Conservation (phyloP, 2,329 filamentous ascomycete species). For the Boeremia exigua region DNA sequence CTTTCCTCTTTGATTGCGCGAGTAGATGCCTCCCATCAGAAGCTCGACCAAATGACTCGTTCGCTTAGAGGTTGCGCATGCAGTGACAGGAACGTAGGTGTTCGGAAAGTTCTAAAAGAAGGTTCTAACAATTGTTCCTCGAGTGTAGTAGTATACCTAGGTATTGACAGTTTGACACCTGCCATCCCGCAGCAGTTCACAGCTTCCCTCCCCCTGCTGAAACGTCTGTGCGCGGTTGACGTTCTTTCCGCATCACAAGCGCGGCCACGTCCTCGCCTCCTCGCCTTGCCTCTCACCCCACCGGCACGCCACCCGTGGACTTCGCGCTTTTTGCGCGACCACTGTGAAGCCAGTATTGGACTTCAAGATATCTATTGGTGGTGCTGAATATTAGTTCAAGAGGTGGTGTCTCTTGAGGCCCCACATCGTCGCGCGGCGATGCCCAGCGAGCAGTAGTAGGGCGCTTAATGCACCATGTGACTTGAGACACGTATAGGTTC, state of each 20-base stretch:
- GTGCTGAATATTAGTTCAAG: constrained; percentile 1
- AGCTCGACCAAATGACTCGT: too few relatives aligned
- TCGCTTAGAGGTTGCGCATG: too few relatives aligned
- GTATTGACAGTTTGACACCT: constrained; percentile 1
- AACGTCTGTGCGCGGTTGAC: constrained; percentile 21
- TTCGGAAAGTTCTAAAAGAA: not conserved
- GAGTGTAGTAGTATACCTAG: not conserved
- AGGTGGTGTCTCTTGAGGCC: not conserved
- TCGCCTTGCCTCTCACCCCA: constrained; percentile 6
- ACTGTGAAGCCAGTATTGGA: constrained; percentile 4
- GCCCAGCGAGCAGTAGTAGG: constrained; percentile 20
- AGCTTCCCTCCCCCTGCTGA: not conserved
- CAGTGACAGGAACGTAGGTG: too few relatives aligned
- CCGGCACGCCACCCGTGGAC: constrained; percentile 9
- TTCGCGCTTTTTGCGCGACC: not conserved
- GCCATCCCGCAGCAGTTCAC: constrained; percentile 3
- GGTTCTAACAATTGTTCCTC: not conserved
- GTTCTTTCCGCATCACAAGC: constrained; percentile 14
- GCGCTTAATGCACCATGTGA: constrained; percentile 31
- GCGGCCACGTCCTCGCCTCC: constrained; percentile 4
- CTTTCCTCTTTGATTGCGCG: not conserved
- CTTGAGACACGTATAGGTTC: constrained; percentile 37
- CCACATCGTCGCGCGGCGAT: not conserved
- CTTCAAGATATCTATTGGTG: constrained; percentile 18
- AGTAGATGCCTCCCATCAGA: too few relatives aligned